Evolutionary conservation across 2,329 filamentous ascomycete species (phyloP), one percentile per base, ranked within the genome.

Genomic region (Nothophoma quercina): DNA sequence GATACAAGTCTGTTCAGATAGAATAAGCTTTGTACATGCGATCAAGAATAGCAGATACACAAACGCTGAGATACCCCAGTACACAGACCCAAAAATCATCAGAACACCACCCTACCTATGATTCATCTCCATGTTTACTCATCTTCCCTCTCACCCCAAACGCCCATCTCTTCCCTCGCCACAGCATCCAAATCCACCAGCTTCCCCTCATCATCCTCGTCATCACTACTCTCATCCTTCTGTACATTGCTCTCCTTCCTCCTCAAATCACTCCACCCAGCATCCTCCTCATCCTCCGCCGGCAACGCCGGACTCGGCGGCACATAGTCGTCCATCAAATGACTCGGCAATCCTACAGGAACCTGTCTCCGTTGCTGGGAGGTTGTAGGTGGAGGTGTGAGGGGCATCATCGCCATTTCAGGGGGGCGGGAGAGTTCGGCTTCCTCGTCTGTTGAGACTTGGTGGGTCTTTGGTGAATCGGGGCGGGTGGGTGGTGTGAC

Each of bases 271-370:
- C 68, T 69, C 70, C 70, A 73, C 3, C 69, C 69, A 2, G 70
- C 70, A 54, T 71, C 67, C 34, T 68, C 66, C 1, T 69, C 64
- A 3, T 61, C 57, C 3, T 63, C 57, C 3, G 41, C 48, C 15
- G 47, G 29, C 10, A 66, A 63, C 3, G 55, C 41, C 1, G 63
- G 66, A 1, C 64, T 64, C 0, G 67, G 60, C 2, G 70, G 67
- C 1, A 73, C 67, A 35, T 65, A 72, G 23, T 72, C 70, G 30
- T 73, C 70, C 69, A 72, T 72, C 1, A 73, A 48, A 8, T 66
- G 66, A 16, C 62, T 64, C 1, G 70, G 70, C n/a, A 73, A 23
- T 7, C 69, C 70, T 2, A 53, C 51, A 2, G 66, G 68, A 3
- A 59, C 35, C 33, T 22, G 47, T 38, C 29, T 63, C 33, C 7